phyloP scores from a whole-genome alignment of 257 asterid genomes.

The Scutellaria barbata region DNA sequence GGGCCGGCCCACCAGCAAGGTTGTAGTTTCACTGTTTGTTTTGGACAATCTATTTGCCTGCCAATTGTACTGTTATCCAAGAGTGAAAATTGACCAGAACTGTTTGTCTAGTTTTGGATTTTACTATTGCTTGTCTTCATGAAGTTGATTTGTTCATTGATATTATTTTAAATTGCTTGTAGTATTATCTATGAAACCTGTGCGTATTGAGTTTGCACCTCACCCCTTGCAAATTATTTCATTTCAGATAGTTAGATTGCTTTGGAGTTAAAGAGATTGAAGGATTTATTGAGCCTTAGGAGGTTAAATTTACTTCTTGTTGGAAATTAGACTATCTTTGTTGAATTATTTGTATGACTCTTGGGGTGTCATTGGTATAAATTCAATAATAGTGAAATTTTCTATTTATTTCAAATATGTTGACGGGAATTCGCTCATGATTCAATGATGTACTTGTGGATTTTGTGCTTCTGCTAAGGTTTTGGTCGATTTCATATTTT shows the following conservation, averaged over 20 bases:
- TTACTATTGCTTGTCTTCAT: not conserved
- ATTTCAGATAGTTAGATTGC: conserved; percentile 28
- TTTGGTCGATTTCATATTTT: not conserved
- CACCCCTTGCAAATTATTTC: conserved; percentile 20
- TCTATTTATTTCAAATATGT: not conserved
- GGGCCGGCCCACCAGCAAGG: not conserved
- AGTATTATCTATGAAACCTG: not conserved
- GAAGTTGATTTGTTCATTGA: not conserved
- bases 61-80: not conserved
- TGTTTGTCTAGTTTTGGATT: not conserved
- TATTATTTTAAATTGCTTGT: not conserved
- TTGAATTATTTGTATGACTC: conserved; percentile 11
- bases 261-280: conserved; percentile 27
- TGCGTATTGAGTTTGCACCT: conserved; percentile 6
- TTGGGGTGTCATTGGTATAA: conserved; percentile 14
- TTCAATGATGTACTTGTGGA: not conserved
- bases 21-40: not conserved
- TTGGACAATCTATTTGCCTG: not conserved
- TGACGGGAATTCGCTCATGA: not conserved
- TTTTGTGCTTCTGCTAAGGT: not conserved
- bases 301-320: conserved; percentile 7
- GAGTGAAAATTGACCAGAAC: not conserved
- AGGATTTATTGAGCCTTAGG: conserved; percentile 21
- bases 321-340: not conserved
- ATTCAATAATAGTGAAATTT: conserved; percentile 1